Percentiles rank a stretch among this genome's conserved stretches.
These are phyloP conservation scores for Epichloe typhina DNA, from an alignment of 2,329 filamentous ascomycete species.

Conservation along the genomic window DNA sequence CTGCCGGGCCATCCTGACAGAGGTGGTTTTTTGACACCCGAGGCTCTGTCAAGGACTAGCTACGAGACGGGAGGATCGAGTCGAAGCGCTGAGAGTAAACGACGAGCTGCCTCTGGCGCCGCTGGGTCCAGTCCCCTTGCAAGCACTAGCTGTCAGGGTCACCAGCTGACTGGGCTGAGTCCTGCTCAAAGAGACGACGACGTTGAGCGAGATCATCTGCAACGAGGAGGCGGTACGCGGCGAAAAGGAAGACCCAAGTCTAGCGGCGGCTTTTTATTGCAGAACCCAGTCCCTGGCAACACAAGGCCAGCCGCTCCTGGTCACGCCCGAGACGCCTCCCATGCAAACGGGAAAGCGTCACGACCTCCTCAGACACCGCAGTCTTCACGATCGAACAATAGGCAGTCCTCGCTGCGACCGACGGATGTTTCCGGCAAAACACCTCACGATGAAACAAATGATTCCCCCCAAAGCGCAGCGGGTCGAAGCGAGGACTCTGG, in stretches of 20 bases:
- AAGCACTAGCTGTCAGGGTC: conserved; percentile 6
- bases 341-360: conserved; percentile 11
- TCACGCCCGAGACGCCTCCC: conserved; percentile 13
- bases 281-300: conserved; percentile 26
- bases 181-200: not conserved
- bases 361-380: not conserved
- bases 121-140: conserved; percentile 13
- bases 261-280: conserved; percentile 40
- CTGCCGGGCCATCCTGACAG: conserved; percentile 6
- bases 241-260: conserved; percentile 29
- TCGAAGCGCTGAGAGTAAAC: not conserved
- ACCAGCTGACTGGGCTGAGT: conserved; percentile 5
- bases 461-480: not conserved
- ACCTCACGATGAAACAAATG: not conserved
- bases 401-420: not conserved
- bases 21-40: conserved; percentile 6
- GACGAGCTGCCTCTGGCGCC: conserved; percentile 4
- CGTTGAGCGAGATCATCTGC: not conserved
- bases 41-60: conserved; percentile 12
- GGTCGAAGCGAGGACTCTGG: not conserved
- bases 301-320: conserved; percentile 20
- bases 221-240: conserved; percentile 14
- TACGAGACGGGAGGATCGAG: conserved; percentile 34
- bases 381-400: not conserved
- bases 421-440: not conserved